A percentile compares a stretch with the other conserved stretches of the same genome.
phyloP scores from a whole-genome alignment of 2,329 filamentous ascomycete species.

The Epichloe sylvatica region DNA sequence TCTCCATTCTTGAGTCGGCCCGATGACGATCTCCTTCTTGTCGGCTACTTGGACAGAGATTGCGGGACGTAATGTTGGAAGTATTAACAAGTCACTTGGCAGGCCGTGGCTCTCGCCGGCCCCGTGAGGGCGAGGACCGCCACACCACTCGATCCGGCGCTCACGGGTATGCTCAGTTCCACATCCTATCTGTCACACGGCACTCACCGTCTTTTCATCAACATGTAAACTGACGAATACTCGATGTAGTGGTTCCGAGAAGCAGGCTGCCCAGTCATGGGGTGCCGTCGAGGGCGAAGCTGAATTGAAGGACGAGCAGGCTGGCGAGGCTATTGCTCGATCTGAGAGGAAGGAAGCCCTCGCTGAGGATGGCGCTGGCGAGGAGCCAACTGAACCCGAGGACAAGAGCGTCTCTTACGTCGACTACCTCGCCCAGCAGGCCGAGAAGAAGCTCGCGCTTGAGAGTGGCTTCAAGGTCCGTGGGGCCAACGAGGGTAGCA shows the following conservation, averaged over 20 bases:
- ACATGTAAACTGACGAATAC: slow-evolving; percentile 7
- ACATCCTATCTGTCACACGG: not conserved
- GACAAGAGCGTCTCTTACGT: slow-evolving; percentile 84
- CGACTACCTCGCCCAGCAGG: slow-evolving; percentile 65
- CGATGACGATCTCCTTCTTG: not conserved
- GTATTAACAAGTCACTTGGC: not conserved
- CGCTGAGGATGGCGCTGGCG: slow-evolving; percentile 33
- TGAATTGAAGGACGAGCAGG: slow-evolving; percentile 83
- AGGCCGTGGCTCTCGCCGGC: slow-evolving; percentile 41
- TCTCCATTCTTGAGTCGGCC: slow-evolving; percentile 2
- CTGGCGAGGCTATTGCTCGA: slow-evolving; percentile 77
- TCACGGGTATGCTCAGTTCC: slow-evolving; percentile 28
- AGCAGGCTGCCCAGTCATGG: slow-evolving; percentile 83
- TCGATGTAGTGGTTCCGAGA: slow-evolving; percentile 55
- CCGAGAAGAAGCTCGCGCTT: slow-evolving; percentile 63
- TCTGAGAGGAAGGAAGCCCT: slow-evolving; percentile 62
- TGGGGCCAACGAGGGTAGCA: slow-evolving; percentile 83
- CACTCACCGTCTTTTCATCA: not conserved
- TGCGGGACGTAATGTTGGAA: not conserved
- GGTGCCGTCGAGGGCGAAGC: slow-evolving; percentile 68
- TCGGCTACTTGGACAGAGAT: not conserved
- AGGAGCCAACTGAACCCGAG: slow-evolving; percentile 49
- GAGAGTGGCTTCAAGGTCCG: slow-evolving; percentile 55
- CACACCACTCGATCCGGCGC: slow-evolving; percentile 31
- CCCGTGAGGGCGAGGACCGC: slow-evolving; percentile 42